Conservation (phyloP, 441 rosid species). For the Francoa sonchifolia region DNA sequence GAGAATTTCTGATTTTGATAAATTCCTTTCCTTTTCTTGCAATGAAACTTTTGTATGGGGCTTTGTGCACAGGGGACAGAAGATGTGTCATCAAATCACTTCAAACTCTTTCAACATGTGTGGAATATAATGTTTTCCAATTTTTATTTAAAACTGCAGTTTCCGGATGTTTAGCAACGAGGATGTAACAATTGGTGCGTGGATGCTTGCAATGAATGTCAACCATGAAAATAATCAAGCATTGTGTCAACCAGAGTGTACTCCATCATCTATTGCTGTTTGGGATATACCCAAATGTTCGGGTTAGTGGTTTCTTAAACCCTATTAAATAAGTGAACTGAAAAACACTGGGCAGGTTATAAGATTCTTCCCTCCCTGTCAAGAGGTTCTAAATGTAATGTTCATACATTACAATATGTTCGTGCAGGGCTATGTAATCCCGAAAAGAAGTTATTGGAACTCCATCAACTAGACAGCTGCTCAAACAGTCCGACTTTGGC, state of each 20-base stretch:
- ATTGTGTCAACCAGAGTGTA: constrained; percentile 58
- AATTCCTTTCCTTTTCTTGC: too few species aligned
- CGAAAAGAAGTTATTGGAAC: constrained; percentile 60
- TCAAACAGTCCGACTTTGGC: constrained; percentile 58
- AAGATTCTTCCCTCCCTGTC: neutral
- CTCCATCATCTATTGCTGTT: constrained; percentile 57
- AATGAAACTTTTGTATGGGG: too few species aligned
- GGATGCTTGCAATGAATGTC: constrained; percentile 98
- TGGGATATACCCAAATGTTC: constrained; percentile 97
- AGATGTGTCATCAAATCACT: too few species aligned
- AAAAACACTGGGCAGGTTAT: neutral
- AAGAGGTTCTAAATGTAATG: too few species aligned
- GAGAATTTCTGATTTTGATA: too few species aligned
- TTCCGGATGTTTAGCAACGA: constrained; percentile 95
- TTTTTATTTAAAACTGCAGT: constrained; percentile 30
- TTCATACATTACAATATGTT: neutral
- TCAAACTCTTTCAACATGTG: neutral
- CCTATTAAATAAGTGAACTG: constrained; percentile 1
- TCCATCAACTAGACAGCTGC: constrained; percentile 64
- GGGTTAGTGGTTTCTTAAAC: constrained; percentile 35
- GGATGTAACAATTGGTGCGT: constrained; percentile 89
- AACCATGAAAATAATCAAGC: constrained; percentile 62
- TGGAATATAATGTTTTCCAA: neutral
- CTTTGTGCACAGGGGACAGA: too few species aligned
- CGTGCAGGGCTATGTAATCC: constrained; percentile 72